Conservation (phyloP, 352 stramenopile species). For the Pythium plurisporium region DNA sequence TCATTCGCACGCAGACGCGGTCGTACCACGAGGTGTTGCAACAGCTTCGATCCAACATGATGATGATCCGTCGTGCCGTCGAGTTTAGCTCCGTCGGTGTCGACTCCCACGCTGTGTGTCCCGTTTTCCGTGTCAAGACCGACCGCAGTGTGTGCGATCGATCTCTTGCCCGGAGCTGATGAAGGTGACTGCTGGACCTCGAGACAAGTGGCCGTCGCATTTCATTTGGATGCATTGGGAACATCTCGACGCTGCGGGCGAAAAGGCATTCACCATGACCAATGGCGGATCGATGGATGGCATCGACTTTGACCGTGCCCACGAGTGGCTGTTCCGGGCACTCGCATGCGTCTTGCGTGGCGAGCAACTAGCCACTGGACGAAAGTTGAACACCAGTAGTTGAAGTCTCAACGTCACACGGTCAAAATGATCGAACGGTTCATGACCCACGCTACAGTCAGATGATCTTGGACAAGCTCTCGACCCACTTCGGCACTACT, state of each 20-base stretch:
- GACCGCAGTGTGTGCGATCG: neutral
- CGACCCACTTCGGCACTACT: no score
- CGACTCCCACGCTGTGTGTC: neutral
- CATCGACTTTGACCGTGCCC: no score
- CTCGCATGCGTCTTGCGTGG: no score
- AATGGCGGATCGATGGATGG: neutral
- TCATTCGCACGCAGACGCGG: neutral
- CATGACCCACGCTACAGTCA: no score
- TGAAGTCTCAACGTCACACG: no score
- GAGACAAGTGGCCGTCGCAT: neutral
- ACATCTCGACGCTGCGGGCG: neutral
- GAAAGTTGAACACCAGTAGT: no score
- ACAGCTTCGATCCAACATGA: neutral
- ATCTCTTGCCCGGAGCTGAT: neutral
- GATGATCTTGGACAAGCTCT: no score
- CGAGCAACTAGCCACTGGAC: no score
- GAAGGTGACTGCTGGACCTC: neutral
- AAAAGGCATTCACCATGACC: neutral
- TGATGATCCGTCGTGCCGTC: neutral
- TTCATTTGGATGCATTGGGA: constrained; percentile 8
- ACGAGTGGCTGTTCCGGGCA: no score
- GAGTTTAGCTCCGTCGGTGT: no score
- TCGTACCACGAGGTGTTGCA: neutral
- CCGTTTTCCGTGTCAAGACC: neutral
- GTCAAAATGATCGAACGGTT: no score